phyloP scores from a whole-genome alignment of 305 asterid species.

The Fraxinus floribunda region DNA sequence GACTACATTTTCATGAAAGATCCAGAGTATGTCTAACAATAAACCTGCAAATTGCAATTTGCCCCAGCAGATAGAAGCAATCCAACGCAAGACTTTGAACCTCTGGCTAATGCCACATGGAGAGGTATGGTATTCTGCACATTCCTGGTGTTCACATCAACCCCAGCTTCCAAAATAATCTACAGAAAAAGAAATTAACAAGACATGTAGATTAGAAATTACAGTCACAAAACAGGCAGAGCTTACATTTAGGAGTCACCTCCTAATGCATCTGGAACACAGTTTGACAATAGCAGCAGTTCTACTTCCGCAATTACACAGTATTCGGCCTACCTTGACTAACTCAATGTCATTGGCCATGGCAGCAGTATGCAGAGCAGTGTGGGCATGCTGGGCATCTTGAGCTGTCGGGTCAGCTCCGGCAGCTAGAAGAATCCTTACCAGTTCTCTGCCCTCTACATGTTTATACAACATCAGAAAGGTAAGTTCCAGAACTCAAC shows the following conservation, averaged over 20 bases:
- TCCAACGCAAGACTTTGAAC: slow-evolving; percentile 90
- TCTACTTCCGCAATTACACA: slow-evolving; percentile 13
- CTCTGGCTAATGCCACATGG: slow-evolving; percentile 96
- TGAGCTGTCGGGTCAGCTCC: slow-evolving; percentile 91
- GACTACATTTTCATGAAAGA: slow-evolving; percentile 16
- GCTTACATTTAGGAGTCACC: slow-evolving; percentile 7
- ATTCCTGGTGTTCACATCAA: slow-evolving; percentile 88
- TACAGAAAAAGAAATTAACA: slow-evolving; percentile 30
- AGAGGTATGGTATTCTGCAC: slow-evolving; percentile 82
- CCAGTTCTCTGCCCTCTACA: slow-evolving; percentile 93
- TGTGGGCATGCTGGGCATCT: slow-evolving; percentile 79
- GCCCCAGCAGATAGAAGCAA: slow-evolving; percentile 95
- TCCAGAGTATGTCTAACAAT: slow-evolving; percentile 21
- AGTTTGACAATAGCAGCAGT: slow-evolving; percentile 5
- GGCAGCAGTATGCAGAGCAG: slow-evolving; percentile 93
- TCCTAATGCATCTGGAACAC: slow-evolving; percentile 12
- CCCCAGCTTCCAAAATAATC: slow-evolving; percentile 91
- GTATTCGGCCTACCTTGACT: slow-evolving; percentile 68
- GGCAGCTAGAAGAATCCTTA: slow-evolving; percentile 68
- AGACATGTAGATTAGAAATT: slow-evolving; percentile 6
- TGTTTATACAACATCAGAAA: slow-evolving; percentile 22
- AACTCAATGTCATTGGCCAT: slow-evolving; percentile 86
- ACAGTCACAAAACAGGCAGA: slow-evolving; percentile 12
- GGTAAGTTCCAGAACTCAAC: slow-evolving; percentile 22
- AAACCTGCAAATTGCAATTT: slow-evolving; percentile 85